Conservation (phyloP, 192 early-diverging fungal genomes). For the Mortierella hygrophila region DNA sequence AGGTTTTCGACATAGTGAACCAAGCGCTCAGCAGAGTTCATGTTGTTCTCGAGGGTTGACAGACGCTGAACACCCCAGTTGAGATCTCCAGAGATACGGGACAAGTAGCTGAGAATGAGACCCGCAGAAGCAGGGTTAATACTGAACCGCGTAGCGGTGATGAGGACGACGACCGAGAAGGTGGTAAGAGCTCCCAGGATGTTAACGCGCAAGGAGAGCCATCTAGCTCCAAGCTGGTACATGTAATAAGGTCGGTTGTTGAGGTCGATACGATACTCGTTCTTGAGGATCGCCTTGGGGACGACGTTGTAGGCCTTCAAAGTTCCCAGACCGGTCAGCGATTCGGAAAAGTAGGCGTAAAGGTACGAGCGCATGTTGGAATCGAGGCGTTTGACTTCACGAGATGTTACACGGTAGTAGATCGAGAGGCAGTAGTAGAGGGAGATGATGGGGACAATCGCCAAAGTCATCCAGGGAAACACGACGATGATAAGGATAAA, state of each 20-base stretch:
- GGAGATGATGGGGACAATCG: constrained; percentile 75
- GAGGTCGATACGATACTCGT: constrained; percentile 78
- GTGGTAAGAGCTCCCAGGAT: constrained; percentile 76
- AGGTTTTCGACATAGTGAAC: constrained; percentile 45
- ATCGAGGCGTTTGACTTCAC: constrained; percentile 92
- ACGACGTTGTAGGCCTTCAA: constrained; percentile 79
- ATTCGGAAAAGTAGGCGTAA: constrained; percentile 85
- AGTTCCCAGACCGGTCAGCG: constrained; percentile 81
- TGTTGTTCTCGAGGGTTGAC: constrained; percentile 70
- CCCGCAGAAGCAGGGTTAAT: constrained; percentile 82
- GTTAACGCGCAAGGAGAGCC: constrained; percentile 84
- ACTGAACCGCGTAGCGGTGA: constrained; percentile 71
- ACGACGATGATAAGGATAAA: constrained; percentile 67
- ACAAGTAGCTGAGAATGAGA: constrained; percentile 75
- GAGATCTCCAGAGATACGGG: constrained; percentile 78
- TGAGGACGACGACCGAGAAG: constrained; percentile 81
- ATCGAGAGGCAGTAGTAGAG: constrained; percentile 81
- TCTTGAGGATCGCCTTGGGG: constrained; percentile 54
- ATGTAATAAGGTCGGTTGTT: constrained; percentile 88
- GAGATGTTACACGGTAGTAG: constrained; percentile 81
- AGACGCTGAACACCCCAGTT: constrained; percentile 73
- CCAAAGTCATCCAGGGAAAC: constrained; percentile 75
- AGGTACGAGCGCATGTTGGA: constrained; percentile 86
- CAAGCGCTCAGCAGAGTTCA: constrained; percentile 53
- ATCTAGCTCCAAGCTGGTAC: constrained; percentile 75